A percentile compares a stretch with the other conserved stretches of the same genome.
These are phyloP conservation scores for Aspergillus bombycis DNA, from an alignment of 2,329 filamentous ascomycete species.

Conservation along the genomic window DNA sequence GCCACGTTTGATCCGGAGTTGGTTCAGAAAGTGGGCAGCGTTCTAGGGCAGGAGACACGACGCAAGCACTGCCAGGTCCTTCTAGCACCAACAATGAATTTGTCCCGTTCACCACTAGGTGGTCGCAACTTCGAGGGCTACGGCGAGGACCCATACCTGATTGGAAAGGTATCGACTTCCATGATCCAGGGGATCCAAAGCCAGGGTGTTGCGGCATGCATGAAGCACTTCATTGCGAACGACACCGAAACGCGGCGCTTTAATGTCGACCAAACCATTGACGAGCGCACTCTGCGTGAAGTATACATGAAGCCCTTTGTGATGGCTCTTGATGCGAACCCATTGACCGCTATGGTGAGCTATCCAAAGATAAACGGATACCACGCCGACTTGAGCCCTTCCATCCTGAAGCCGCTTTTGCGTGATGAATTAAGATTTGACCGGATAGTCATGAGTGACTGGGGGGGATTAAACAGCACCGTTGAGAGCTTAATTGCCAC, in stretches of 20 bases:
- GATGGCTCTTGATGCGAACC: constrained; percentile 13
- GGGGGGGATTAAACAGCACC: constrained; percentile 9
- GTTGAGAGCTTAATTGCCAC: constrained; percentile 3
- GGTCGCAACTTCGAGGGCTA: constrained; percentile 24
- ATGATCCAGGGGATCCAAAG: constrained; percentile 16
- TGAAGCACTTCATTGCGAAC: constrained; percentile 25
- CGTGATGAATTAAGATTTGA: constrained; percentile 12
- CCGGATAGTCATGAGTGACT: constrained; percentile 17
- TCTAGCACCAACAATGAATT: constrained; percentile 10
- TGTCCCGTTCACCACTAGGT: constrained; percentile 12
- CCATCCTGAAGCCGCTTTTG: constrained; percentile 1
- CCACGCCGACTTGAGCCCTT: not conserved
- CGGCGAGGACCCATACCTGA: constrained; percentile 21
- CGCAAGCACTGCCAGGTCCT: constrained; percentile 5
- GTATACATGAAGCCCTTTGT: constrained; percentile 22
- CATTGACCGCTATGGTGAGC: constrained; percentile 17
- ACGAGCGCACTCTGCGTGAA: constrained; percentile 18
- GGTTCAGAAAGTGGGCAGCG: not conserved
- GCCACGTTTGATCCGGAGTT: constrained; percentile 5
- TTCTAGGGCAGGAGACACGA: constrained; percentile 1
- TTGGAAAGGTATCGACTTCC: constrained; percentile 6
- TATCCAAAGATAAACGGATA: constrained; percentile 23
- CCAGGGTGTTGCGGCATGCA: constrained; percentile 8
- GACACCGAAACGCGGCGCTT: constrained; percentile 16
- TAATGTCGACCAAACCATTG: constrained; percentile 5